Evolutionary conservation across 1,139 yeast genomes (phyloP).

Genomic region (Entelexis sorbosivorans): DNA sequence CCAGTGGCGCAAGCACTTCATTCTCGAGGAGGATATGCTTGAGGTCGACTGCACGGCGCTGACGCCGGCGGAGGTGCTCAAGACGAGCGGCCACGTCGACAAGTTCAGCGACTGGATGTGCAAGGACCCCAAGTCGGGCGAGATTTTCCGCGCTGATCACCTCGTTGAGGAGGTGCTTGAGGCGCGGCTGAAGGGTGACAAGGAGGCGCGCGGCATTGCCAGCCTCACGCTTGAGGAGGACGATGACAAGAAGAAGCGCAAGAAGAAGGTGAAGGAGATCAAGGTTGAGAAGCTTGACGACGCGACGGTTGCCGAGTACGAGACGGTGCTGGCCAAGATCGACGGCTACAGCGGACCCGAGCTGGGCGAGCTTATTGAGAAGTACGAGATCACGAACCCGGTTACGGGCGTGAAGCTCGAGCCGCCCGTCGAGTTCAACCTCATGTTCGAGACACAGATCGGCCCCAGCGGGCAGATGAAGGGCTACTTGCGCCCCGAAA

Average conservation of each 20-base stretch:
- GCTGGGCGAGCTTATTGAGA: conserved; percentile 74
- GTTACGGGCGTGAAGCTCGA: conserved; percentile 76
- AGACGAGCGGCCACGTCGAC: conserved; percentile 98
- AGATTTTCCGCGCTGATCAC: conserved; percentile 97
- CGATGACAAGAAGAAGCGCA: conserved; percentile 41
- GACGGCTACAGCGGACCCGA: conserved; percentile 92
- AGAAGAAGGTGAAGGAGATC: conserved; percentile 91
- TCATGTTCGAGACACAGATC: conserved; percentile 98
- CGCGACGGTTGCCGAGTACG: conserved; percentile 64
- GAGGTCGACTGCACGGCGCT: conserved; percentile 97
- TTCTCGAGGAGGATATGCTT: conserved; percentile 95
- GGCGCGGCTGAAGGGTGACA: conserved; percentile 89
- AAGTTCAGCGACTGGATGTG: conserved; percentile 99
- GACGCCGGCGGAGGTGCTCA: conserved; percentile 93
- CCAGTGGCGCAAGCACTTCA: conserved; percentile 94
- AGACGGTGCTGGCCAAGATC: conserved; percentile 70
- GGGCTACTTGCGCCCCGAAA: conserved; percentile 96
- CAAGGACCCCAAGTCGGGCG: conserved; percentile 88
- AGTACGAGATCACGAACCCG: conserved; percentile 81
- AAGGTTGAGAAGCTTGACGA: conserved; percentile 82
- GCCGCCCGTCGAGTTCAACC: conserved; percentile 88
- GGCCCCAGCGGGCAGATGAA: conserved; percentile 96
- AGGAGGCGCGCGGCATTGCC: conserved; percentile 78
- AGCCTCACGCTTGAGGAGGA: conserved; percentile 49
- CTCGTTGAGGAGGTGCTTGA: conserved; percentile 95